Percentiles rank a stretch among this genome's conserved stretches.
These are phyloP conservation scores for Boletus insuetus DNA, from an alignment of 768 basidiomycete species.

Conservation along the genomic window DNA sequence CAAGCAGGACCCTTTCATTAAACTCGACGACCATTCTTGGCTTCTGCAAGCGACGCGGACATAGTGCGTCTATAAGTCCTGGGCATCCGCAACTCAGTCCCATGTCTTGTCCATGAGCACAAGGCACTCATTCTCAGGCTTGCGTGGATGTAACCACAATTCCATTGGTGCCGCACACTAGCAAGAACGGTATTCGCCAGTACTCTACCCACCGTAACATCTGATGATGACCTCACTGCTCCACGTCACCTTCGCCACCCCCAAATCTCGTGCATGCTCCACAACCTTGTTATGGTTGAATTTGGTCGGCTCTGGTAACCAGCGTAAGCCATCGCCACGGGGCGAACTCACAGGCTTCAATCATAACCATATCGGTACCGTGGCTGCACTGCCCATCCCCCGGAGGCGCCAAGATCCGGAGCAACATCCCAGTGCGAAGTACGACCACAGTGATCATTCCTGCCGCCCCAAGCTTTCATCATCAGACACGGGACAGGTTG, in stretches of 20 bases:
- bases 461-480: neutral
- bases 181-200: no score
- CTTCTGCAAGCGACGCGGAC: conserved; percentile 8
- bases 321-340: neutral
- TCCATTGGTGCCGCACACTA: no score
- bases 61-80: conserved; percentile 6
- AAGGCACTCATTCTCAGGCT: no score
- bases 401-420: neutral
- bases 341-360: neutral
- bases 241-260: no score
- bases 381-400: neutral
- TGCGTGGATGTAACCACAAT: no score
- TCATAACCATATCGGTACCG: neutral
- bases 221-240: neutral
- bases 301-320: neutral
- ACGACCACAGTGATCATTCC: neutral
- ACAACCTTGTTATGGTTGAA: neutral
- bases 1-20: no score
- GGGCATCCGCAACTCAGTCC: neutral
- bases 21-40: no score
- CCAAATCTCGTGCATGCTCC: no score
- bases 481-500: no score
- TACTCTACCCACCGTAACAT: neutral
- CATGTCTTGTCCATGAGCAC: no score
- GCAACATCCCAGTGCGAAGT: no score